A percentile compares a stretch with the other conserved stretches of the same genome.
Evolutionary conservation across 1,139 yeast genomes (phyloP).

Genomic region (Hemisphaericaspora lyxosophila): DNA sequence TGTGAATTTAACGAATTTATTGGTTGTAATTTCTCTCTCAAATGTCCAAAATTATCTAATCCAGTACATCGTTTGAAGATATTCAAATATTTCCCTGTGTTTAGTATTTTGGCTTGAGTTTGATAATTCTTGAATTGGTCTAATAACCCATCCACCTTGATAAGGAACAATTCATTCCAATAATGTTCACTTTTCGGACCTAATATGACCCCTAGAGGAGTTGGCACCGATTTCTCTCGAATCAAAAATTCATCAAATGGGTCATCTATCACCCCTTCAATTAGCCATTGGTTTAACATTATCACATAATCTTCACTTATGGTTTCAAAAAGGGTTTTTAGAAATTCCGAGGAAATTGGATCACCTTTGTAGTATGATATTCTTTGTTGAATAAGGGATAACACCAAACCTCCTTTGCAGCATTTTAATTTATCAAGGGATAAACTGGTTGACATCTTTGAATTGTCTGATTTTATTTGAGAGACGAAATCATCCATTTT

Average conservation of each 20-base stretch:
- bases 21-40: constrained; percentile 29
- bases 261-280: constrained; percentile 72
- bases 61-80: constrained; percentile 64
- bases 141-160: constrained; percentile 75
- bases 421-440: constrained; percentile 35
- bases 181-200: constrained; percentile 65
- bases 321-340: constrained; percentile 51
- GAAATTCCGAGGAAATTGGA: constrained; percentile 50
- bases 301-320: constrained; percentile 64
- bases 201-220: constrained; percentile 33
- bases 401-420: constrained; percentile 69
- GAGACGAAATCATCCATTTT: neutral
- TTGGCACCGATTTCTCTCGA: constrained; percentile 40
- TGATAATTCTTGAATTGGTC: constrained; percentile 58
- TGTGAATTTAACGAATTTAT: constrained; percentile 53
- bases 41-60: constrained; percentile 30
- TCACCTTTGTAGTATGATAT: constrained; percentile 68
- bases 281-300: constrained; percentile 78
- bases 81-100: constrained; percentile 84
- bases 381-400: constrained; percentile 61
- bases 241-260: constrained; percentile 83
- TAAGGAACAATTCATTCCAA: constrained; percentile 83
- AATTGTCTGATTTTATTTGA: neutral
- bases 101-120: constrained; percentile 62
- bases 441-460: constrained; percentile 6